These are phyloP conservation scores for Noccaea bulbosa DNA, from an alignment of 345 rosid species.

Conservation along the genomic window DNA sequence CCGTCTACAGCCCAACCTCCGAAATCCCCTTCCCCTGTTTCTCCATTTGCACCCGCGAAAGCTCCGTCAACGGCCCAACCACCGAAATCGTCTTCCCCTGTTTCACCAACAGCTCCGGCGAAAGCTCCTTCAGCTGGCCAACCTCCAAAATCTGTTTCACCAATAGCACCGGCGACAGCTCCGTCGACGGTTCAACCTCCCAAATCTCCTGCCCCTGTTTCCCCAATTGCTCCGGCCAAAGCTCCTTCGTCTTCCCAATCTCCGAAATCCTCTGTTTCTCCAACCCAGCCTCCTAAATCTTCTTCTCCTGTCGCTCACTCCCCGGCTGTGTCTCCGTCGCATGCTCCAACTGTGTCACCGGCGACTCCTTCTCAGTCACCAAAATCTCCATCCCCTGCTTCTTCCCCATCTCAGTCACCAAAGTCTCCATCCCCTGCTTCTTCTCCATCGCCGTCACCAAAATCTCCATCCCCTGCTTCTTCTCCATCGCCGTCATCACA, in stretches of 20 bases:
- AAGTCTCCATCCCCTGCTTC: background rate
- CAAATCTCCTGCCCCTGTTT: background rate
- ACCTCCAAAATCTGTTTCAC: conserved; percentile 7
- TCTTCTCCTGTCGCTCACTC: background rate
- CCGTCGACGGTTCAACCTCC: conserved; percentile 29
- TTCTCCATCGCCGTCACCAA: background rate
- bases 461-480: background rate
- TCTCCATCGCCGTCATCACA: background rate
- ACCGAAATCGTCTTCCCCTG: conserved; percentile 33
- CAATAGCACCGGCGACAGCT: background rate
- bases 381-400: conserved; percentile 27
- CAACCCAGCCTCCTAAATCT: background rate
- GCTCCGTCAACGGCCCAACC: conserved; percentile 16
- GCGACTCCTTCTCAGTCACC: conserved; percentile 17
- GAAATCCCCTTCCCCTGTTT: conserved; percentile 11
- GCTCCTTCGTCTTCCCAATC: background rate
- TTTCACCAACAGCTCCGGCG: background rate
- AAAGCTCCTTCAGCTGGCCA: background rate
- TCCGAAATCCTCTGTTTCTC: background rate
- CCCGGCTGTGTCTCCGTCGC: conserved; percentile 14
- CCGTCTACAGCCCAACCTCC: conserved; percentile 35
- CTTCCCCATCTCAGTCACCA: background rate
- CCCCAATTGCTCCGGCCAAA: background rate
- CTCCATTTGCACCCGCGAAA: conserved; percentile 4
- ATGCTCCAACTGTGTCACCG: background rate